A percentile compares a stretch with the other conserved stretches of the same genome.
Evolutionary conservation across 352 stramenopile genomes (phyloP).

Genomic region (Bremia lactucae): DNA sequence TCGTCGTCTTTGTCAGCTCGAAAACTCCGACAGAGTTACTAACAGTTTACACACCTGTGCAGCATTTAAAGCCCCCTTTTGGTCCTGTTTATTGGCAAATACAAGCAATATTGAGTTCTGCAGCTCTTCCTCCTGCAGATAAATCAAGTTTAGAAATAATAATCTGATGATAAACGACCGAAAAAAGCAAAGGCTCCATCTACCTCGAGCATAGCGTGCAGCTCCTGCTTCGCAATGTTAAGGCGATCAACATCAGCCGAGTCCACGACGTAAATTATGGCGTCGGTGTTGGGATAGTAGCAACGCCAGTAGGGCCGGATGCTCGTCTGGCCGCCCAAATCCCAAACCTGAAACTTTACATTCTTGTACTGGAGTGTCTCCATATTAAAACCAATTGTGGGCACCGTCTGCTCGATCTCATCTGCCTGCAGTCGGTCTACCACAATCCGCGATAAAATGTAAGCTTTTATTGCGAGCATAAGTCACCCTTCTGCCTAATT

Average conservation of each 20-base stretch:
- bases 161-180: background rate
- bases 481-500: too few species aligned
- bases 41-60: slow-evolving; percentile 71
- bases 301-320: slow-evolving; percentile 99
- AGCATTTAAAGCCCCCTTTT: slow-evolving; percentile 88
- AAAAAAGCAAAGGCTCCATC: background rate
- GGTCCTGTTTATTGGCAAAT: slow-evolving; percentile 99
- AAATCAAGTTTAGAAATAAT: slow-evolving; percentile 1
- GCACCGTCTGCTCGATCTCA: slow-evolving; percentile 98
- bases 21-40: too few species aligned
- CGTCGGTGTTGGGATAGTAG: slow-evolving; percentile 99
- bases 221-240: slow-evolving; percentile 95
- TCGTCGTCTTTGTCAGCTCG: too few species aligned
- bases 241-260: slow-evolving; percentile 96
- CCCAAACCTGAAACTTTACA: slow-evolving; percentile 98
- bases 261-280: slow-evolving; percentile 93
- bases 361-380: slow-evolving; percentile 89
- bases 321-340: slow-evolving; percentile 98
- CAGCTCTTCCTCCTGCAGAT: slow-evolving; percentile 93
- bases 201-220: slow-evolving; percentile 95
- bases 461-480: too few species aligned
- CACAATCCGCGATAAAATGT: background rate
- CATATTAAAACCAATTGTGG: slow-evolving; percentile 98
- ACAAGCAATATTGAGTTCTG: slow-evolving; percentile 98
- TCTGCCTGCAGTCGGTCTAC: slow-evolving; percentile 76